These are phyloP conservation scores for Apophysomyces variabilis DNA, from an alignment of 371 early-diverging fungal genomes.

Conservation along the genomic window DNA sequence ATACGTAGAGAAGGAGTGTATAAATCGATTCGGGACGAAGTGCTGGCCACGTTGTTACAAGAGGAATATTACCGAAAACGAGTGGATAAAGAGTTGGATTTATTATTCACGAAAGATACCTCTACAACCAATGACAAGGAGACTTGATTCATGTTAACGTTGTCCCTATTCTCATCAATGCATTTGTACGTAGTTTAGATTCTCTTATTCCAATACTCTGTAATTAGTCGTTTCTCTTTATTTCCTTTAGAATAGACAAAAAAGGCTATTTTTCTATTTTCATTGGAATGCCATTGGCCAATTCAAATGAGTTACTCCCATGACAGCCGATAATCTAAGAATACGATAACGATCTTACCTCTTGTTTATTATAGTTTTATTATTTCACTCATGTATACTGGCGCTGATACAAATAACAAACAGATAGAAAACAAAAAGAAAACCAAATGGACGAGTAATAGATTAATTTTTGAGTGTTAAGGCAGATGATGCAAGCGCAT, in stretches of 20 bases:
- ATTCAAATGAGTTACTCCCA: neutral
- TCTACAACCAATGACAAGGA: neutral
- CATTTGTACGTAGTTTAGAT: conserved; percentile 7
- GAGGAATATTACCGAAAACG: conserved; percentile 33
- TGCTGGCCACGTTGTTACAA: conserved; percentile 25
- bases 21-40: conserved; percentile 26
- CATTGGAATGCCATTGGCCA: neutral
- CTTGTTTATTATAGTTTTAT: no score
- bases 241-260: neutral
- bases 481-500: no score
- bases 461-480: no score
- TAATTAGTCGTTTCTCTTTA: neutral
- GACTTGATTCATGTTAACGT: neutral
- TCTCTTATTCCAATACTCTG: neutral
- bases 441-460: no score
- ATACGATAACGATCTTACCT: no score
- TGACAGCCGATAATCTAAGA: no score
- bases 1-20: conserved; percentile 31
- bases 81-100: conserved; percentile 28
- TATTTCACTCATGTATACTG: no score
- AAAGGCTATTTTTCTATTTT: no score
- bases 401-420: no score
- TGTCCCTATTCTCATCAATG: neutral
- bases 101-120: neutral
- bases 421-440: no score